phyloP scores from a whole-genome alignment of 2,329 filamentous ascomycete species.

The Phyllosticta citrichinensis region DNA sequence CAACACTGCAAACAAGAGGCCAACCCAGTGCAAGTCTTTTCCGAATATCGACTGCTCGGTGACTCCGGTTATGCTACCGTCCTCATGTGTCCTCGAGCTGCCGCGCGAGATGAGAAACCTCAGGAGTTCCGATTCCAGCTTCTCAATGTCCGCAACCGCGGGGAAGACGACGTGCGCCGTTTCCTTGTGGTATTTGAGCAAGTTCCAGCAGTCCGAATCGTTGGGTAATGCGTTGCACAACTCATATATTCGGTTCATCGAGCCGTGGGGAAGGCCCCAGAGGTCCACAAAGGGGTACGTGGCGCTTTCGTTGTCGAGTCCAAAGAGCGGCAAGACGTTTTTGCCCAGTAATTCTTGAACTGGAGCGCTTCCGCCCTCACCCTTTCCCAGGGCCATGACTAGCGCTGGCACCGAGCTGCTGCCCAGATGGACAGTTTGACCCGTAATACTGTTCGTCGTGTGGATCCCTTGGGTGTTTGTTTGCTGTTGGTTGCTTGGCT shows the following conservation, averaged over 20 bases:
- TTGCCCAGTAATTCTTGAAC: slow-evolving; percentile 47
- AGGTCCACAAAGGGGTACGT: slow-evolving; percentile 57
- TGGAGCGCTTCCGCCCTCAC: slow-evolving; percentile 27
- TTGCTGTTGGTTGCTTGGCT: slow-evolving; percentile 29
- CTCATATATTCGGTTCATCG: slow-evolving; percentile 46
- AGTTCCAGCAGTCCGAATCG: slow-evolving; percentile 48
- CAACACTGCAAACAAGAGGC: slow-evolving; percentile 51
- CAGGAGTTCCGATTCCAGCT: slow-evolving; percentile 45
- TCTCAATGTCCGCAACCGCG: slow-evolving; percentile 46
- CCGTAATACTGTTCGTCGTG: slow-evolving; percentile 48
- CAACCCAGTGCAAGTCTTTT: slow-evolving; percentile 48
- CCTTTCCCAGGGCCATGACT: slow-evolving; percentile 40
- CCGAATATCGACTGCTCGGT: slow-evolving; percentile 48
- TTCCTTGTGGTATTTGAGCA: slow-evolving; percentile 49
- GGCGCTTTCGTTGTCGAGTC: slow-evolving; percentile 53
- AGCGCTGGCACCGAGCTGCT: slow-evolving; percentile 53
- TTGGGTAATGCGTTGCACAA: slow-evolving; percentile 49
- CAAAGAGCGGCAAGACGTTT: slow-evolving; percentile 52
- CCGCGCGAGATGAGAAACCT: slow-evolving; percentile 44
- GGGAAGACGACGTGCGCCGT: slow-evolving; percentile 52
- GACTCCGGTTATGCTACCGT: slow-evolving; percentile 32
- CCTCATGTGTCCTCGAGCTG: slow-evolving; percentile 29
- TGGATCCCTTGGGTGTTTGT: slow-evolving; percentile 46
- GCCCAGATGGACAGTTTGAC: slow-evolving; percentile 52
- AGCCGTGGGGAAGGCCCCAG: slow-evolving; percentile 51